Evolutionary conservation across 1,139 yeast species (phyloP).

Genomic region (Sugiyamaella neomexicana): DNA sequence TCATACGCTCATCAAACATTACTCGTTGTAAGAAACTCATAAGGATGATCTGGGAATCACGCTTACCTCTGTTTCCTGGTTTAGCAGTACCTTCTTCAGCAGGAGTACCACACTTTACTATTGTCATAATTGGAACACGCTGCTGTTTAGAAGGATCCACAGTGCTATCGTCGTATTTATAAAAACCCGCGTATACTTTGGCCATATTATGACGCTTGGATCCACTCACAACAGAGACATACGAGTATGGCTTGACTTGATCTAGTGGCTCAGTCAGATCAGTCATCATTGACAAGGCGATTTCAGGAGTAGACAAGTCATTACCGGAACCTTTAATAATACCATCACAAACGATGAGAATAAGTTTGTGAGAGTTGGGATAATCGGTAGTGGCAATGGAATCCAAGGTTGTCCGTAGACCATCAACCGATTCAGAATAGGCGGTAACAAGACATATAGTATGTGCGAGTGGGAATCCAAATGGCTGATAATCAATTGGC

Average conservation of each 20-base stretch:
- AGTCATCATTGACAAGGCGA: conserved; percentile 81
- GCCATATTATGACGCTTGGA: conserved; percentile 95
- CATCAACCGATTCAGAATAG: conserved; percentile 88
- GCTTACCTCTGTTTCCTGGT: conserved; percentile 97
- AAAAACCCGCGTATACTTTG: conserved; percentile 84
- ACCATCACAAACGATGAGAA: conserved; percentile 89
- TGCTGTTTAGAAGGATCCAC: conserved; percentile 82
- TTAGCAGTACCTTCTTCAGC: conserved; percentile 75
- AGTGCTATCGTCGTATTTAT: conserved; percentile 72
- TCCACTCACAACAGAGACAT: conserved; percentile 94
- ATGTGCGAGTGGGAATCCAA: conserved; percentile 84
- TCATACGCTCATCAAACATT: conserved; percentile 96
- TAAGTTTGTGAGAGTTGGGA: conserved; percentile 89
- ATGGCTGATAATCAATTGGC: conserved; percentile 84
- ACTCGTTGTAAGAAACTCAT: conserved; percentile 92
- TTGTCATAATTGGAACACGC: conserved; percentile 76
- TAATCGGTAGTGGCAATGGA: conserved; percentile 90
- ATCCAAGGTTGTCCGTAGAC: conserved; percentile 83
- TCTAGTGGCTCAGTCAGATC: conserved; percentile 73
- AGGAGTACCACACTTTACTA: conserved; percentile 93
- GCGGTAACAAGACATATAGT: conserved; percentile 84
- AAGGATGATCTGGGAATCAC: conserved; percentile 91
- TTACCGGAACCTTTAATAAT: conserved; percentile 92
- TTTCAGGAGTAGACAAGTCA: conserved; percentile 82
- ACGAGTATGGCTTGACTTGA: conserved; percentile 74